These are phyloP conservation scores for Xerocomellus amylosporus DNA, from an alignment of 768 basidiomycete genomes.

Conservation along the genomic window DNA sequence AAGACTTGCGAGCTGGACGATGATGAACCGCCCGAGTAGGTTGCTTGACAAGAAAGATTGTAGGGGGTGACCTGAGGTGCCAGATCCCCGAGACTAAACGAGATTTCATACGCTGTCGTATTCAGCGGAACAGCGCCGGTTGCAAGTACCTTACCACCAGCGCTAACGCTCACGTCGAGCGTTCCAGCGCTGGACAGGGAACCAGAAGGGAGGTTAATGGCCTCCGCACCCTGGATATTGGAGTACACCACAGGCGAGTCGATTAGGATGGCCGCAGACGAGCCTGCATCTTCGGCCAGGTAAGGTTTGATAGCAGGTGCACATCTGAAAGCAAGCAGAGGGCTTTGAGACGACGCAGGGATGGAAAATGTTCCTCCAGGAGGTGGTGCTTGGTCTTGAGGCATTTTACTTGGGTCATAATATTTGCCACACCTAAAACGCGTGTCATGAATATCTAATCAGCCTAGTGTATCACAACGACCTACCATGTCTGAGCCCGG, in stretches of 20 bases:
- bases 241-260: constrained; percentile 50
- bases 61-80: constrained; percentile 37
- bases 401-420: constrained; percentile 44
- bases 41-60: constrained; percentile 29
- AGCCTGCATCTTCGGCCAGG: constrained; percentile 48
- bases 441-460: neutral
- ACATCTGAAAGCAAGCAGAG: constrained; percentile 57
- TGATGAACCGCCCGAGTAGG: constrained; percentile 33
- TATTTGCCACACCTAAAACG: constrained; percentile 46
- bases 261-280: constrained; percentile 47
- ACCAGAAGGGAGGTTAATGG: constrained; percentile 37
- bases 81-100: constrained; percentile 46
- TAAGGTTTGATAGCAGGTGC: constrained; percentile 57
- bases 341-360: constrained; percentile 36
- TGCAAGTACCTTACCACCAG: constrained; percentile 42
- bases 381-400: constrained; percentile 32
- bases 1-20: constrained; percentile 41
- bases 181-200: constrained; percentile 26
- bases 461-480: neutral
- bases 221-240: constrained; percentile 42
- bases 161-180: constrained; percentile 43
- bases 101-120: constrained; percentile 45
- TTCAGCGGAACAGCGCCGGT: constrained; percentile 51
- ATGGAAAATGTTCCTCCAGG: constrained; percentile 50
- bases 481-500: constrained; percentile 31